Evolutionary conservation across 1,284 basidiomycete species (phyloP).

Genomic region (Psilocybe mexicana): DNA sequence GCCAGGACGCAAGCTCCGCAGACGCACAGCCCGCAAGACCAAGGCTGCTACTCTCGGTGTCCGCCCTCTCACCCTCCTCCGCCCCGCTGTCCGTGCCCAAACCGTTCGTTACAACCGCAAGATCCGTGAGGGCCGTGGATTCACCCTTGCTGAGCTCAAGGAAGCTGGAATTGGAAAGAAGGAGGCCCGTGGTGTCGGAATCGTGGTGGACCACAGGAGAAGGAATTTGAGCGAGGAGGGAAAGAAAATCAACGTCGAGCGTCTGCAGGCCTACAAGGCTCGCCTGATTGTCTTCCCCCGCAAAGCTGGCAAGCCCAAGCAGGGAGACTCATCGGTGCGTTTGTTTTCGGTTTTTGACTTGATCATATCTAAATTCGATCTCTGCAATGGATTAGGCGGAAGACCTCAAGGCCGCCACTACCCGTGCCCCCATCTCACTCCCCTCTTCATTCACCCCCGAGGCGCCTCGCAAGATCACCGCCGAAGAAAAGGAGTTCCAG

Average conservation of each 20-base stretch:
- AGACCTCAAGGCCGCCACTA: constrained; percentile 81
- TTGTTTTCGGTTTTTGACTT: constrained; percentile 7
- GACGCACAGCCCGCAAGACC: constrained; percentile 89
- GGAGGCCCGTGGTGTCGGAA: constrained; percentile 91
- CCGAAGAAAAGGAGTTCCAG: constrained; percentile 87
- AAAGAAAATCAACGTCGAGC: constrained; percentile 93
- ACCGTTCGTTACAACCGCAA: constrained; percentile 99
- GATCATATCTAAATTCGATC: constrained; percentile 8
- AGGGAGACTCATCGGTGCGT: constrained; percentile 88
- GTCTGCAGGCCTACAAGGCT: constrained; percentile 92
- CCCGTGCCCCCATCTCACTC: constrained; percentile 72
- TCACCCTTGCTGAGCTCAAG: constrained; percentile 95
- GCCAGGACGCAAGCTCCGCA: constrained; percentile 96
- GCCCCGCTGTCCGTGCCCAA: constrained; percentile 95
- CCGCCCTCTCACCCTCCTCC: constrained; percentile 89
- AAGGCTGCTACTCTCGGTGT: constrained; percentile 94
- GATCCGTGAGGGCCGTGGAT: constrained; percentile 95
- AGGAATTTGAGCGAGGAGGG: constrained; percentile 98
- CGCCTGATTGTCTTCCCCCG: constrained; percentile 93
- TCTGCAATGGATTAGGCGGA: constrained; percentile 69
- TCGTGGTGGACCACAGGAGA: constrained; percentile 97
- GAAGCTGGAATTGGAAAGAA: constrained; percentile 95
- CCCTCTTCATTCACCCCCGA: constrained; percentile 73
- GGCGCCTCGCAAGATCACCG: constrained; percentile 91
- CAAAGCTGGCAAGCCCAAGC: constrained; percentile 94